These are phyloP conservation scores for Mortierella sp. DNA, from an alignment of 371 early-diverging fungal genomes.

Conservation along the genomic window DNA sequence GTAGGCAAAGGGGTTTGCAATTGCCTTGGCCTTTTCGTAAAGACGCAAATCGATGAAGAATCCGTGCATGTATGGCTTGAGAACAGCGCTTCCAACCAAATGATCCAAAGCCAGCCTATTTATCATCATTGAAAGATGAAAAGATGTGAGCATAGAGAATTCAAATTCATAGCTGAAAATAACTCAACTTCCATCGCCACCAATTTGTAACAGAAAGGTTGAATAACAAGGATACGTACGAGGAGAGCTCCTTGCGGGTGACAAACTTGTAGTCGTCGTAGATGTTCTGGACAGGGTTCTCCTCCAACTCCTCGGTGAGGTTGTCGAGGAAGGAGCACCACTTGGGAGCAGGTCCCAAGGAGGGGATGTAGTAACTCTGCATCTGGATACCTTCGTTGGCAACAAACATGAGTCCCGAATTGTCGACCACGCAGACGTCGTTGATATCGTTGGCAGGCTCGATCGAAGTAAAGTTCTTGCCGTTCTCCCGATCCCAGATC, in stretches of 20 bases:
- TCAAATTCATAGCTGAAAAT: background rate
- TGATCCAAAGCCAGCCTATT: constrained; percentile 91
- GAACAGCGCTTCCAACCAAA: constrained; percentile 92
- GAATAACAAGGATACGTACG: constrained; percentile 33
- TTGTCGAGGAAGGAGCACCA: constrained; percentile 99
- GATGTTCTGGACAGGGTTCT: constrained; percentile 85
- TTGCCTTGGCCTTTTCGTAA: constrained; percentile 96
- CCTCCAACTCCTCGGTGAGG: constrained; percentile 98
- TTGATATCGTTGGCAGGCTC: constrained; percentile 96
- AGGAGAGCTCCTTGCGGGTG: constrained; percentile 89
- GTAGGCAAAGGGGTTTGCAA: constrained; percentile 98
- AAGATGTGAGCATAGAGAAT: background rate
- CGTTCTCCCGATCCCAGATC: constrained; percentile 90
- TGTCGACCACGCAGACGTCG: constrained; percentile 87
- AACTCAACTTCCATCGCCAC: background rate
- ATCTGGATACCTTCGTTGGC: constrained; percentile 97
- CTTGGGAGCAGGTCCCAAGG: constrained; percentile 95
- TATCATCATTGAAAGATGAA: background rate
- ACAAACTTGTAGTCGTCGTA: constrained; percentile 99
- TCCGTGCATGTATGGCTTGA: constrained; percentile 99
- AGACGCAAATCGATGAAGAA: constrained; percentile 97
- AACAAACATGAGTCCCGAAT: constrained; percentile 93
- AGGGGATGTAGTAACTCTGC: constrained; percentile 94
- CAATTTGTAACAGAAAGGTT: background rate
- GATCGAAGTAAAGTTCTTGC: constrained; percentile 90